Base-by-base conservation (phyloP, 371 early-diverging fungal species). In the Blakeslea trispora region DNA sequence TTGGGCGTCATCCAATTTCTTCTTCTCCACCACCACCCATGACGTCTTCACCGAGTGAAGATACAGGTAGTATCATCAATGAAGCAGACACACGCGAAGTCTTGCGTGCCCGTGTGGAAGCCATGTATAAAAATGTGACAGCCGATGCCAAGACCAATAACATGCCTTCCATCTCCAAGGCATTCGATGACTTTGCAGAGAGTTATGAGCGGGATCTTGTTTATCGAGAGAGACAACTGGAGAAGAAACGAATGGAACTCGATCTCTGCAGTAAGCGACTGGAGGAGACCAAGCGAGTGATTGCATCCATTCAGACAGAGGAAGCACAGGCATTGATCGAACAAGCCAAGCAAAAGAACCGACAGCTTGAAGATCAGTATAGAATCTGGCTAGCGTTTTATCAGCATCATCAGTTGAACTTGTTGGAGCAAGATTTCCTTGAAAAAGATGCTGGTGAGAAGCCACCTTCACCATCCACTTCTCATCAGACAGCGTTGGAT, bases 191-290 rank as follows among this genome's bases (percentile, higher is more conserved):
- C 0, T 65, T 73, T 50, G 71, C 71, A 28, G 60, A 64, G 32
- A 68, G 65, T 22, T 73, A 73, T 42, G 74, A 73, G 31, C 57
- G 61, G 5, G 74, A 73, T 54, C 28, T 73, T 4, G 37, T 57
- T 11, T 45, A 54, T 9, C 53, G 57, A 39, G 71, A 70, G 22
- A 65, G 49, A 15, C 7, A 44, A 11, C 17, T 72, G 13, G 47
- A 66, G 19, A 69, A 68, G 19, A 69, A 68, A 32, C 63, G 53
- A 22, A 41, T 62, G 5, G 66, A 72, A 41, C 42, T 72, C n/a
- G 61, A 59, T 14, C 22, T 66, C 8, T 63, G 55, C 13, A 60
- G 21, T 14, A 65, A 61, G 28, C 45, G 69, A 10, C 14, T 72
- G 24, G 63, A 47, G 8, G 69, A 63, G n/a, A 69, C 64, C 3